Conservation (phyloP, 2,329 filamentous ascomycete species). For the Helicocarpus griseus region DNA sequence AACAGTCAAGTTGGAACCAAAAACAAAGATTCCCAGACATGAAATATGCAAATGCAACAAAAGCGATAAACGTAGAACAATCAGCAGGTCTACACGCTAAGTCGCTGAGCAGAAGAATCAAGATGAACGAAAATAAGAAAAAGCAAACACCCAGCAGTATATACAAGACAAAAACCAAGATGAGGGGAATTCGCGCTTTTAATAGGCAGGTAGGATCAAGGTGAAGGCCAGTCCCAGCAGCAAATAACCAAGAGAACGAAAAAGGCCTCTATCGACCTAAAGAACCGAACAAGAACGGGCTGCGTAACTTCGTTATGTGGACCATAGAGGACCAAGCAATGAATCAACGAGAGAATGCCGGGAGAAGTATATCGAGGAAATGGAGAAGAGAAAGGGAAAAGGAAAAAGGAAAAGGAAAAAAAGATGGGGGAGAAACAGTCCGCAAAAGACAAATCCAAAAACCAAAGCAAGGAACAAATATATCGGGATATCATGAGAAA, state of each 20-base stretch:
- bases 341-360: background rate
- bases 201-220: background rate
- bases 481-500: background rate
- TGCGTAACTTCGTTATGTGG: slow-evolving; percentile 3
- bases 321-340: background rate
- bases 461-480: background rate
- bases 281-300: slow-evolving; percentile 2
- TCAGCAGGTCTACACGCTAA: background rate
- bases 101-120: background rate
- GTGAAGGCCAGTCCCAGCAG: background rate
- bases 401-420: background rate
- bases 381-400: background rate
- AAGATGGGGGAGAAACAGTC: slow-evolving; percentile 1
- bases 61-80: background rate
- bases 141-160: background rate
- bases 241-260: background rate
- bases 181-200: background rate
- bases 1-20: too few species aligned
- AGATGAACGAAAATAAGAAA: background rate
- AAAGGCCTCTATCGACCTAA: background rate
- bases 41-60: too few species aligned
- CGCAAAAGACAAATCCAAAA: background rate
- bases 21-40: background rate
- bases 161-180: too few species aligned
- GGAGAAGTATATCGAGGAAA: background rate